These are phyloP conservation scores for Yamadazyma olivae DNA, from an alignment of 805 yeast genomes.

Conservation along the genomic window DNA sequence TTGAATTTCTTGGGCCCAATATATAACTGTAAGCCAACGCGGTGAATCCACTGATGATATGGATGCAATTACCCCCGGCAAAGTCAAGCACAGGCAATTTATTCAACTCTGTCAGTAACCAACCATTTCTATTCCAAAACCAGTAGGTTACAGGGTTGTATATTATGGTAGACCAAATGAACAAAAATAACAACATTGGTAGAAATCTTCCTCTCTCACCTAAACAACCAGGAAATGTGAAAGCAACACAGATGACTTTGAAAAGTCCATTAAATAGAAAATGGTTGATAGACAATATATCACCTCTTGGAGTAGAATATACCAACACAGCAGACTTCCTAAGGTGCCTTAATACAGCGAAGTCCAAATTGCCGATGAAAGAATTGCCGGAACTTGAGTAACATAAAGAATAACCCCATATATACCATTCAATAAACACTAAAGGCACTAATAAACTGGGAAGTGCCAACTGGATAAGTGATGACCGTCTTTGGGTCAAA, in stretches of 20 bases:
- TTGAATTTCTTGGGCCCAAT: constrained; percentile 41
- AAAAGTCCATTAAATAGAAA: constrained; percentile 38
- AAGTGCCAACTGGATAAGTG: constrained; percentile 37
- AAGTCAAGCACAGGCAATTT: constrained; percentile 39
- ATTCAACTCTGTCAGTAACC: constrained; percentile 34
- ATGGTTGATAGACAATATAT: constrained; percentile 32
- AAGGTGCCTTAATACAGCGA: constrained; percentile 28
- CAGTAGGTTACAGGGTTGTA: constrained; percentile 44
- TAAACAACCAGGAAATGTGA: constrained; percentile 43
- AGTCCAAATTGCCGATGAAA: constrained; percentile 33
- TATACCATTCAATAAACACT: constrained; percentile 39
- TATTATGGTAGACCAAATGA: constrained; percentile 38
- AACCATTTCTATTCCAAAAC: constrained; percentile 44
- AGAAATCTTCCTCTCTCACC: constrained; percentile 42
- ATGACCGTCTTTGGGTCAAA: constrained; percentile 39
- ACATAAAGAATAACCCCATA: constrained; percentile 43
- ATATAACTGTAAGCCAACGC: constrained; percentile 41
- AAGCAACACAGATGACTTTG: constrained; percentile 35
- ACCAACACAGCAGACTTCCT: constrained; percentile 13
- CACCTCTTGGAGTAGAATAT: constrained; percentile 38
- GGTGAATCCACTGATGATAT: constrained; percentile 44
- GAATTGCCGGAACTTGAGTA: constrained; percentile 31
- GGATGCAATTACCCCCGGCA: constrained; percentile 46
- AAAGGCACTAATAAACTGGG: constrained; percentile 31
- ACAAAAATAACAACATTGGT: constrained; percentile 39